Percentiles rank a stretch among this genome's conserved stretches.
Conservation (phyloP, 2,329 filamentous ascomycete species). For the Botryosphaeria dothidea region DNA sequence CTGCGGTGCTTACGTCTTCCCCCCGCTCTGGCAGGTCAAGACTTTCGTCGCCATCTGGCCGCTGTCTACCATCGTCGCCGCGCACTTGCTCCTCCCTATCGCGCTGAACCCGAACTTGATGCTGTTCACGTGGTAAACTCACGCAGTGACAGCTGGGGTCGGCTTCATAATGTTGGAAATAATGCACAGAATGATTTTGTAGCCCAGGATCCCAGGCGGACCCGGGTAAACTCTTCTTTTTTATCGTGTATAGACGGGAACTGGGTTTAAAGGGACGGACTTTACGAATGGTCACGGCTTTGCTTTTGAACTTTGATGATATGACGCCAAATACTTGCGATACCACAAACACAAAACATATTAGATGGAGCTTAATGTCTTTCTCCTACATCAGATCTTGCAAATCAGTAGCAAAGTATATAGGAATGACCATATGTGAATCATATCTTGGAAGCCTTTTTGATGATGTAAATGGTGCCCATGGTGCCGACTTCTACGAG, state of each 20-base stretch:
- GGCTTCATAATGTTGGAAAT: neutral
- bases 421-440: neutral
- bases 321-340: conserved; percentile 5
- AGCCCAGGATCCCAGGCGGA: neutral
- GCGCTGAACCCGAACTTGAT: conserved; percentile 65
- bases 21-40: conserved; percentile 57
- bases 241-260: neutral
- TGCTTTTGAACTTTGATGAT: neutral
- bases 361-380: conserved; percentile 14
- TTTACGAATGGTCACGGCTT: conserved; percentile 1
- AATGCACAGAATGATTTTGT: neutral
- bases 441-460: neutral
- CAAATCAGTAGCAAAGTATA: neutral
- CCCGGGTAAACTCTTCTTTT: neutral
- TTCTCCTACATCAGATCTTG: neutral
- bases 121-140: conserved; percentile 62
- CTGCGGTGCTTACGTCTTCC: conserved; percentile 48
- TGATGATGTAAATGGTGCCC: no score
- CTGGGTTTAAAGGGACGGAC: neutral
- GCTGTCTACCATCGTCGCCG: conserved; percentile 52
- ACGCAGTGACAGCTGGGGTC: no score
- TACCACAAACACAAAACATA: neutral
- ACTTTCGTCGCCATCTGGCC: conserved; percentile 63
- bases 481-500: no score
- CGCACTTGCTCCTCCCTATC: conserved; percentile 61